phyloP scores from a whole-genome alignment of 2,329 filamentous ascomycete species.

The Ophiocordyceps robertsii region DNA sequence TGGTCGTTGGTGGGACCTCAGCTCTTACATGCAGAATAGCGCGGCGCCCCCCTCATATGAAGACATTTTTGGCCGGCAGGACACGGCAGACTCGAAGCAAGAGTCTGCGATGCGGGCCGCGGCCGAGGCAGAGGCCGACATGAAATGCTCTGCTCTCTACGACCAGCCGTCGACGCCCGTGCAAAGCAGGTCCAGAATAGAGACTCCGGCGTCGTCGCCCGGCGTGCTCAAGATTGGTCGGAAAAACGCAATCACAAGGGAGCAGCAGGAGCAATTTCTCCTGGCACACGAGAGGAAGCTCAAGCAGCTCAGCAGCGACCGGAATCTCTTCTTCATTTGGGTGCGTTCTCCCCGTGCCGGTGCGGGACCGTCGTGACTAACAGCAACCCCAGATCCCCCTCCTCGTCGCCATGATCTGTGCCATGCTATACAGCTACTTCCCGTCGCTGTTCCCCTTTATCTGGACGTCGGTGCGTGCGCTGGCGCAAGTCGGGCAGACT shows the following conservation, averaged over 20 bases:
- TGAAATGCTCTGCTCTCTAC: conserved; percentile 40
- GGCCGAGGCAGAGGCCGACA: conserved; percentile 43
- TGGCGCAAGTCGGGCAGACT: conserved; percentile 14
- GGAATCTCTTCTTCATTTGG: conserved; percentile 57
- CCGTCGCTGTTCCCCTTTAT: conserved; percentile 30
- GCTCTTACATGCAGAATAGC: conserved; percentile 36
- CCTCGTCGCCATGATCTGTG: conserved; percentile 31
- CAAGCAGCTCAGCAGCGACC: conserved; percentile 49
- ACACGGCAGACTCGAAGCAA: conserved; percentile 38
- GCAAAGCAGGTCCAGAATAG: conserved; percentile 16
- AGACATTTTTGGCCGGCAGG: conserved; percentile 54
- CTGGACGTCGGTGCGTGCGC: conserved; percentile 18
- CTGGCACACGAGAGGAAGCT: conserved; percentile 47
- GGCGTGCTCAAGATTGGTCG: conserved; percentile 44
- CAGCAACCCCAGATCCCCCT: conserved; percentile 31
- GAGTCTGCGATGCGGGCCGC: conserved; percentile 43
- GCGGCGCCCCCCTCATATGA: conserved; percentile 58
- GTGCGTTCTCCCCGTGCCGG: conserved; percentile 25
- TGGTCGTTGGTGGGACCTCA: conserved; percentile 54
- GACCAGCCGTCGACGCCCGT: conserved; percentile 23
- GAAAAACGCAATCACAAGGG: conserved; percentile 49
- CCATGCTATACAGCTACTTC: conserved; percentile 36
- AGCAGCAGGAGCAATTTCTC: conserved; percentile 51
- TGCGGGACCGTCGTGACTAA: conserved; percentile 6
- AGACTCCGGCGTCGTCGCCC: conserved; percentile 14